Evolutionary conservation across 768 basidiomycete genomes (phyloP), one percentile per base, ranked within the genome.

Genomic region (Tephrocybe sp.): DNA sequence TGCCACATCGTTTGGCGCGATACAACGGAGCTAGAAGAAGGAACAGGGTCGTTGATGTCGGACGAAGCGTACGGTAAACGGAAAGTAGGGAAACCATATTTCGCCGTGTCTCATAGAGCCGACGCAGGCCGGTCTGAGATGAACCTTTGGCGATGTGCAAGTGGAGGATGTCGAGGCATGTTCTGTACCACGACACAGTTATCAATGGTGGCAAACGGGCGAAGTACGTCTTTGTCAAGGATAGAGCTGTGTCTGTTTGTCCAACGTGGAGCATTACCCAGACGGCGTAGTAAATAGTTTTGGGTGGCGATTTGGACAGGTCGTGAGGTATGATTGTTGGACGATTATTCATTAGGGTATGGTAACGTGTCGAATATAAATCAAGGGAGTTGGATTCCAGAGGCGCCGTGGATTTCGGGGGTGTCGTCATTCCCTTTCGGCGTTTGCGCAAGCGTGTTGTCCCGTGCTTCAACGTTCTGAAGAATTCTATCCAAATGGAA

Each of bases 21-120:
- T 67, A 67, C 44, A 91, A 69, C 37, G 78, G 70, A 24, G 74
- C 68, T 24, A 91, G 73, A 34, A 89, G 66, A 36, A 84, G 67
- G 58, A 75, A 78, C 16, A 89, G 60, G 4, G 87, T 87, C 16
- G 70, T 73, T 19, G 84, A 68, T 34, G 76, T 81, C 15, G 89
- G 87, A 22, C 61, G 69, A 19, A 90, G 61, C 36, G 65, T 64
- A 13, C 73, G 71, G 59, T 84, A 77, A 39, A 74, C 53, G 25
- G 58, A 61, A 37, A 85, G 58, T 18, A 86, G 64, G 18, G 67
- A 66, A 36, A 69, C 57, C 47, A 87, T 67, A 15, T 69, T 69
- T 53, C 70, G 69, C 32, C 75, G 75, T 43, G 70, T 66, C 25
- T 71, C 61, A 57, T 71, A 76, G 55, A 82, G 74, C 31, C 63